Percentiles rank a stretch among this genome's conserved stretches.
These are phyloP conservation scores for Heliamphora pulchella DNA, from an alignment of 179 eudicot genomes.

Conservation along the genomic window DNA sequence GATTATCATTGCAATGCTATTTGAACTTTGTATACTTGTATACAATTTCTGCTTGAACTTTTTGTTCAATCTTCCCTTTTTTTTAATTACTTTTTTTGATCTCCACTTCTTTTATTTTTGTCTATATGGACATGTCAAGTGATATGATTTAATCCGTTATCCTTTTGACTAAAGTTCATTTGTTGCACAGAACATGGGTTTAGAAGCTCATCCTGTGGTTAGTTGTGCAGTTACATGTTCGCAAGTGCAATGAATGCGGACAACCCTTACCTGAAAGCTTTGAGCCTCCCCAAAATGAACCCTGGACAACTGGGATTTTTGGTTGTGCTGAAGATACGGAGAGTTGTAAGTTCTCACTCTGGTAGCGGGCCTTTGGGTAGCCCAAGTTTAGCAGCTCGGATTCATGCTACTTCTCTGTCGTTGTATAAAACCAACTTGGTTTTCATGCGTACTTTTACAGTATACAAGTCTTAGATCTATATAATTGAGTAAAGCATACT, in stretches of 20 bases:
- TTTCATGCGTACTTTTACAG: neutral
- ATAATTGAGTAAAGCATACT: neutral
- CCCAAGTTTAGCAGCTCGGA: neutral
- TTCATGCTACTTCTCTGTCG: neutral
- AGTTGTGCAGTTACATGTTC: conserved; percentile 59
- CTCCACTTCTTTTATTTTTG: neutral
- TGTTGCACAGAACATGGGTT: too few relatives aligned
- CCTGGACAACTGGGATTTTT: conserved; percentile 91
- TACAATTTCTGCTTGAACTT: neutral
- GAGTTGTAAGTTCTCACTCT: conserved; percentile 60
- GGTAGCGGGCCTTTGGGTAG: neutral
- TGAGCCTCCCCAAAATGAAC: conserved; percentile 81
- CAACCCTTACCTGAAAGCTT: conserved; percentile 95
- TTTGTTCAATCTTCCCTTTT: neutral
- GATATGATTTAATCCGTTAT: neutral
- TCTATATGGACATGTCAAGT: neutral
- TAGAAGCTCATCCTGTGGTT: conserved; percentile 10
- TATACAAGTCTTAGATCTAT: neutral
- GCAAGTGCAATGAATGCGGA: conserved; percentile 78
- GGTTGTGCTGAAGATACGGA: conserved; percentile 74
- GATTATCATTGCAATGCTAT: neutral
- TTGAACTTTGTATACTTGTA: neutral
- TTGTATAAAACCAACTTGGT: neutral
- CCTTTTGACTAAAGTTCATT: neutral
- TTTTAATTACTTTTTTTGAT: neutral